These are phyloP conservation scores for Kodamaea suecica DNA, from an alignment of 1,139 yeast genomes.

Conservation along the genomic window DNA sequence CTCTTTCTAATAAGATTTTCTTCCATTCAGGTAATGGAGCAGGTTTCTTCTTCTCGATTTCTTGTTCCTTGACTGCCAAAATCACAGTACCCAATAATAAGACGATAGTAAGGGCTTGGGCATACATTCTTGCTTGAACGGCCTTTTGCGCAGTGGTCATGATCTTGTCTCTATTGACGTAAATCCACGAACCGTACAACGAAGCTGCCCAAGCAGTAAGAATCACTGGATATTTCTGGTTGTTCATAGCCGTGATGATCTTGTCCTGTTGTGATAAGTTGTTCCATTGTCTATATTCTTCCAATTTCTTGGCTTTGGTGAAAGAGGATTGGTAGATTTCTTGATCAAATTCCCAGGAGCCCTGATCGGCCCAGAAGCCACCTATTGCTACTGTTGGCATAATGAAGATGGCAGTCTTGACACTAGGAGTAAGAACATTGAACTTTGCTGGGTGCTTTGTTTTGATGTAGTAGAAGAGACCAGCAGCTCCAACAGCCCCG, in stretches of 20 bases:
- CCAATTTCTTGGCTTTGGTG: conserved; percentile 22
- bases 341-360: conserved; percentile 47
- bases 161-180: conserved; percentile 71
- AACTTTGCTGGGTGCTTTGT: conserved; percentile 35
- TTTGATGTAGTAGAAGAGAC: conserved; percentile 34
- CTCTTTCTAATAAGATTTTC: conserved; percentile 24
- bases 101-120: conserved; percentile 74
- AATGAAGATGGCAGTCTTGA: conserved; percentile 38
- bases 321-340: conserved; percentile 34
- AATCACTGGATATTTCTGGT: conserved; percentile 72
- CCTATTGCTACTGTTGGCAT: conserved; percentile 42
- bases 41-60: conserved; percentile 36
- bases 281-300: conserved; percentile 20
- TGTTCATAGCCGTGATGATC: conserved; percentile 42
- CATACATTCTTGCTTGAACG: conserved; percentile 93
- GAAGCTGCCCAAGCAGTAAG: conserved; percentile 85
- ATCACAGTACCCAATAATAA: conserved; percentile 63
- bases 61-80: conserved; percentile 61
- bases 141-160: conserved; percentile 81
- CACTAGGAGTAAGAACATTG: conserved; percentile 34
- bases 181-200: conserved; percentile 77
- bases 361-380: conserved; percentile 48
- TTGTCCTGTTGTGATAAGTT: conserved; percentile 16
- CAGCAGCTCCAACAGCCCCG: conserved; percentile 36
- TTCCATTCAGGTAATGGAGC: conserved; percentile 43